Evolutionary conservation across 345 rosid species (phyloP), one percentile per base, ranked within the genome.

Genomic region (Gossypium raimondii): DNA sequence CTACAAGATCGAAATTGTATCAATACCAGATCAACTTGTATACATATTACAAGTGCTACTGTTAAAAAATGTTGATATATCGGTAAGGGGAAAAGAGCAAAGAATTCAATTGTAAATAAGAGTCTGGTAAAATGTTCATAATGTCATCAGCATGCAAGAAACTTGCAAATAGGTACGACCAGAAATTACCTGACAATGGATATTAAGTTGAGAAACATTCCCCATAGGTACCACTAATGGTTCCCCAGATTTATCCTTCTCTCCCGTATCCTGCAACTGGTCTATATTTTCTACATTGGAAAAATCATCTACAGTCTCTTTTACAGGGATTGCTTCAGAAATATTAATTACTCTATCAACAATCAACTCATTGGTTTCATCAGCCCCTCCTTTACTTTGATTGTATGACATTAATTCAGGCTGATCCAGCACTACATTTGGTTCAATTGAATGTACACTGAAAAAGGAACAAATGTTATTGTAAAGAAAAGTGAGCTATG

Each of bases 291-390:
- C 41, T 24, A 48, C 3, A 67, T 12, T 47, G 20, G 72, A 67
- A 48, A 50, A 67, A 69, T 73, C 84, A 18, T 62, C 66, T 18
- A 72, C 79, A 60, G 84, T 75, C 71, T 79, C 81, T 77, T 81
- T 84, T 64, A 56, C 73, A n/a, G 5, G 59, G 51, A 85, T 78
- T 70, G 81, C 92, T 78, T 80, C 82, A 9, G 91, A 82, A 78
- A 87, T 56, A 73, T 84, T 79, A 17, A 81, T 79, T 10, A 86
- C 76, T 77, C 83, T 80, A 77, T 86, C 89, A 59, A 82, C 79
- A 72, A 82, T 59, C 69, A 84, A 27, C 6, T 69, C 63, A 72
- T 61, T 72, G 11, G 84, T 76, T 75, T 79, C 83, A 78, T 78
- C 82, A 80, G 79, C 78, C 75, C 56, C 73, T 70, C 67, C 81